Conservation (phyloP, 345 rosid genomes). For the Salix viminalis region DNA sequence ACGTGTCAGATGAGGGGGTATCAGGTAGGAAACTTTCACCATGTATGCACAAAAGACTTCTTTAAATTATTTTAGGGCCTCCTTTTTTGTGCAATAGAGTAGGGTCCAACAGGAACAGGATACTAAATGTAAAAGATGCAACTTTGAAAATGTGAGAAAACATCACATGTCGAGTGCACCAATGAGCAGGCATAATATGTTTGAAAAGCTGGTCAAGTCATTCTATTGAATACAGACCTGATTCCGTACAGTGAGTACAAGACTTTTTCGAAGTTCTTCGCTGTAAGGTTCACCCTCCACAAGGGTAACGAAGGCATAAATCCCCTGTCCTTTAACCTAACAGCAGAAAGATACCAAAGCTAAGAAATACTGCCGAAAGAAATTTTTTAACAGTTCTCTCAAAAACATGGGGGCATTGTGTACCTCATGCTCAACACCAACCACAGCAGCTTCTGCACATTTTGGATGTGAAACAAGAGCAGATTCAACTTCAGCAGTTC, state of each 20-base stretch:
- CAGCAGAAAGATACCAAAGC: slow-evolving; percentile 8
- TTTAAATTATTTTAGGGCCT: neutral
- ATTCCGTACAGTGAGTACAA: slow-evolving; percentile 62
- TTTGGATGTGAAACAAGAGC: slow-evolving; percentile 94
- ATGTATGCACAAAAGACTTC: neutral
- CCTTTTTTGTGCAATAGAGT: too few species aligned
- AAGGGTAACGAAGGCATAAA: slow-evolving; percentile 93
- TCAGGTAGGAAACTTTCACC: neutral
- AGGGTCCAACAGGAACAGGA: too few species aligned
- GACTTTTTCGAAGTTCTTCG: slow-evolving; percentile 78
- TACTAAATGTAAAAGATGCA: too few species aligned
- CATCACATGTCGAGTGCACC: too few species aligned
- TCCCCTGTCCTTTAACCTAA: slow-evolving; percentile 94
- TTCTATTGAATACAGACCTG: slow-evolving; percentile 47
- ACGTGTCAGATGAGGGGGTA: too few species aligned
- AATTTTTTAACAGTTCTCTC: neutral
- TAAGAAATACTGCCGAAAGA: neutral
- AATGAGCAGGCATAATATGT: neutral
- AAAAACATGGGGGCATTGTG: too few species aligned
- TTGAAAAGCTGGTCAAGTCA: neutral
- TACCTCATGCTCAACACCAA: slow-evolving; percentile 95
- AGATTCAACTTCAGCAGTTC: slow-evolving; percentile 99
- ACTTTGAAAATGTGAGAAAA: too few species aligned
- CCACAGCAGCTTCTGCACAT: slow-evolving; percentile 98
- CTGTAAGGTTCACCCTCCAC: slow-evolving; percentile 83